Evolutionary conservation across 495 filamentous ascomycete species (phyloP).

Genomic region (Trichoderma virens): DNA sequence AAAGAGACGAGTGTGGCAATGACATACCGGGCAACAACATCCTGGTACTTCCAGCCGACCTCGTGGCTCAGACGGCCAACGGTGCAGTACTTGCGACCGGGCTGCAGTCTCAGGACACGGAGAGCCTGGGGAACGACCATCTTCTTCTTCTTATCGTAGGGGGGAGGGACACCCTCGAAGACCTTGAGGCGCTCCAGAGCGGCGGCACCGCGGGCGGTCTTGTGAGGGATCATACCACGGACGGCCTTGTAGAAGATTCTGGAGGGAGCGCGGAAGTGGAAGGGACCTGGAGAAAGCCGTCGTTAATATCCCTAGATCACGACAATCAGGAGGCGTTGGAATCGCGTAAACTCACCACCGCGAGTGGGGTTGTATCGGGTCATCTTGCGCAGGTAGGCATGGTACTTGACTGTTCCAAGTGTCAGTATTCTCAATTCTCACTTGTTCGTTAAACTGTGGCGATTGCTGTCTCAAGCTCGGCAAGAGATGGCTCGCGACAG

Average conservation of each 20-base stretch:
- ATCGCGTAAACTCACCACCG: slow-evolving; percentile 60
- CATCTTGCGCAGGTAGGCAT: slow-evolving; percentile 98
- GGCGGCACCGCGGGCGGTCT: slow-evolving; percentile 93
- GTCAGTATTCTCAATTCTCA: slow-evolving; percentile 12
- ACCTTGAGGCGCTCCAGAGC: slow-evolving; percentile 97
- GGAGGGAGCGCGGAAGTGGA: slow-evolving; percentile 98
- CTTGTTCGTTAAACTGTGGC: slow-evolving; percentile 12
- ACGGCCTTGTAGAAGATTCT: slow-evolving; percentile 99
- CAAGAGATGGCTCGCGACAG: too few relatives aligned
- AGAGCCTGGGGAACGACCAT: slow-evolving; percentile 98
- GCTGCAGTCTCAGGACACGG: slow-evolving; percentile 87
- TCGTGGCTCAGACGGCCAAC: slow-evolving; percentile 96
- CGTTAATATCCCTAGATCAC: not conserved
- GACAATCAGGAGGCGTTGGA: not conserved
- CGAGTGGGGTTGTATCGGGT: slow-evolving; percentile 98
- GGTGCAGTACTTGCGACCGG: slow-evolving; percentile 98
- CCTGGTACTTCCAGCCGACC: slow-evolving; percentile 99
- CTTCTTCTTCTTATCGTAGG: slow-evolving; percentile 99
- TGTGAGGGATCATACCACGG: slow-evolving; percentile 99
- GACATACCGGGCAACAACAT: slow-evolving; percentile 91
- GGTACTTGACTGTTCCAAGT: slow-evolving; percentile 83
- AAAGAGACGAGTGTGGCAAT: not conserved
- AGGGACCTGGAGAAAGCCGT: slow-evolving; percentile 59
- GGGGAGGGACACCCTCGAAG: slow-evolving; percentile 98
- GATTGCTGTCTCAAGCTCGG: slow-evolving; percentile 1